Evolutionary conservation across 192 early-diverging fungal genomes (phyloP).

Genomic region (Bifiguratus adelaidae): DNA sequence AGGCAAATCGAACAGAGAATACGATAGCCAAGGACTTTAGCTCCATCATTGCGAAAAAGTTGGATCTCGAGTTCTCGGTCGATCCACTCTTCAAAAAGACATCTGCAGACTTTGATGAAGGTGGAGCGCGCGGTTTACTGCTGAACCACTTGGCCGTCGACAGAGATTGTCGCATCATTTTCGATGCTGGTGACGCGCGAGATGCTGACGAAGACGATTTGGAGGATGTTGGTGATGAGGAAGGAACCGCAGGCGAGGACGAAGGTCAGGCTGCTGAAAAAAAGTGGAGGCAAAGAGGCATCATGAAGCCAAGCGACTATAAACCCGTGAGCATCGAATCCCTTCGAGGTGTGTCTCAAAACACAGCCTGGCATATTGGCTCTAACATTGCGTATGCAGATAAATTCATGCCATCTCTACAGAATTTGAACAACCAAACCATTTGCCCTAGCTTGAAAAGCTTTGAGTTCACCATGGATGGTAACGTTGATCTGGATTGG

Average conservation of each 20-base stretch:
- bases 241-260: background rate
- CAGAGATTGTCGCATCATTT: conserved; percentile 78
- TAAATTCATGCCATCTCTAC: conserved; percentile 3
- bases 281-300: conserved; percentile 2
- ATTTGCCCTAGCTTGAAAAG: conserved; percentile 59
- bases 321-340: background rate
- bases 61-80: conserved; percentile 85
- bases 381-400: conserved; percentile 5
- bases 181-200: conserved; percentile 82
- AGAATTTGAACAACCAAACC: too few relatives aligned
- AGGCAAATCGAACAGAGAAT: conserved; percentile 35
- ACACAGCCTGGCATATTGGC: too few relatives aligned
- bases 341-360: background rate
- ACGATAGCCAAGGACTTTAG: conserved; percentile 81
- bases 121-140: conserved; percentile 84
- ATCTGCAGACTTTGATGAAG: conserved; percentile 97
- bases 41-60: conserved; percentile 69
- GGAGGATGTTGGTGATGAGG: conserved; percentile 2
- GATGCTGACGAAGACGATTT: conserved; percentile 29
- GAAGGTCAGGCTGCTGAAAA: conserved; percentile 6
- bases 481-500: conserved; percentile 40
- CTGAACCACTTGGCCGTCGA: conserved; percentile 82
- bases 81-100: conserved; percentile 98
- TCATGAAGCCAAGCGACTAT: background rate
- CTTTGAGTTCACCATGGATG: conserved; percentile 58